Evolutionary conservation across 139 green algal genomes (phyloP).

Genomic region (Coelastrella sp.): DNA sequence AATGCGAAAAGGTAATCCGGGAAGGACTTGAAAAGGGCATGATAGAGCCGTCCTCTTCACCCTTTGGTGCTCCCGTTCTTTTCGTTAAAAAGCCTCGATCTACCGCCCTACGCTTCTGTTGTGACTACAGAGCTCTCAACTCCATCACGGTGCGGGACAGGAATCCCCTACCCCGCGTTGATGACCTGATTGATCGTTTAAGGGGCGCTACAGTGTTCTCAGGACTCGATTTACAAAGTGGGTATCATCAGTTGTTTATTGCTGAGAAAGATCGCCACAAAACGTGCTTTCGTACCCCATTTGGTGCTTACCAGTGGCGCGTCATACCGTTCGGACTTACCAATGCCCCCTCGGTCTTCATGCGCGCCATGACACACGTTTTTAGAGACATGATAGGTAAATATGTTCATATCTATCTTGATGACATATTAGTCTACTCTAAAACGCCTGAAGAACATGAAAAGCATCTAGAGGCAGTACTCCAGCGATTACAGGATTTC

Average conservation of each 20-base stretch:
- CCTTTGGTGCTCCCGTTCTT: constrained; percentile 64
- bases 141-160: constrained; percentile 64
- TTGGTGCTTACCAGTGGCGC: constrained; percentile 55
- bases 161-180: constrained; percentile 60
- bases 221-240: constrained; percentile 57
- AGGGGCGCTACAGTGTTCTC: constrained; percentile 56
- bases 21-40: constrained; percentile 22
- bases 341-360: constrained; percentile 62
- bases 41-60: constrained; percentile 48
- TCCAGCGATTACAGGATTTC: constrained; percentile 17
- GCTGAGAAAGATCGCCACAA: constrained; percentile 40
- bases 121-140: constrained; percentile 73
- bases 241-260: constrained; percentile 53
- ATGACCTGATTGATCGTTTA: constrained; percentile 66
- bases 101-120: constrained; percentile 60
- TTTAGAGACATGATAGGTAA: constrained; percentile 51
- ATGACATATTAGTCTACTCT: constrained; percentile 61
- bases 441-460: constrained; percentile 26
- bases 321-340: constrained; percentile 61
- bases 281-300: constrained; percentile 49
- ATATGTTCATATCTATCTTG: constrained; percentile 65
- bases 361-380: constrained; percentile 59
- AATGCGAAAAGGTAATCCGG: constrained; percentile 21
- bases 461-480: constrained; percentile 34
- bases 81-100: constrained; percentile 70